Base-by-base conservation (phyloP, 495 filamentous ascomycete species). In the Parathielavia appendiculata region DNA sequence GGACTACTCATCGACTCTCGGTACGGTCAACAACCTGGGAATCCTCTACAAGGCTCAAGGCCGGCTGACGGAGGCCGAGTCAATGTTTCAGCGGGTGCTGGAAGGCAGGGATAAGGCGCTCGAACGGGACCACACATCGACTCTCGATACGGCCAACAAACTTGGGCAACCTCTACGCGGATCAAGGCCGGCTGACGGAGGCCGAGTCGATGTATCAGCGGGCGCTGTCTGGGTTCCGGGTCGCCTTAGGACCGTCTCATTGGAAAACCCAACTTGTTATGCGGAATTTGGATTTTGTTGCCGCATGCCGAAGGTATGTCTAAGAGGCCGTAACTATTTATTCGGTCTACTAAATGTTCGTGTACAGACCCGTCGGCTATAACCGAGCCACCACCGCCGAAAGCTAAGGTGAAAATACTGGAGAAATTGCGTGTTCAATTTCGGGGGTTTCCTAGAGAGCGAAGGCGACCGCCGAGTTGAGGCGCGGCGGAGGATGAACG, bases 1-100 rank as follows among this genome's bases (percentile, higher is more conserved):
- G 9, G 36, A 39, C 36, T 10, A 39, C 36, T 62, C 54, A 36
- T 67, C 64, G 23, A 75, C 71, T 40, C 69, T 75, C 7, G 10
- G 3, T 39, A 39, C 36, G 36, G 36, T 39, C 36, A 39, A 39
- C 36, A 16, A 39, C 36, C 12, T 39, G 14, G 36, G 36, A 3
- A 39, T 39, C 9, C 36, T 39, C 36, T 39, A 39, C 36, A 3
- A 1, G 36, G 14, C 4, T 11, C 36, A 39, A 39, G 14, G 14
- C 14, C 36, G 6, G 26, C 26, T 30, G 26, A 6, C 26, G 26
- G 26, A 30, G 26, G 26, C 26, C 26, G 26, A 30, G 36, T 39
- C 36, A 10, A 39, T 39, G 36, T 39, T 4, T 39, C 10, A 10
- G 36, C 36, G 36, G 14, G 14, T 10, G 36, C 10, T 39, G 14